These are phyloP conservation scores for Botryobasidium botryosum DNA, from an alignment of 768 basidiomycete genomes.

Conservation along the genomic window DNA sequence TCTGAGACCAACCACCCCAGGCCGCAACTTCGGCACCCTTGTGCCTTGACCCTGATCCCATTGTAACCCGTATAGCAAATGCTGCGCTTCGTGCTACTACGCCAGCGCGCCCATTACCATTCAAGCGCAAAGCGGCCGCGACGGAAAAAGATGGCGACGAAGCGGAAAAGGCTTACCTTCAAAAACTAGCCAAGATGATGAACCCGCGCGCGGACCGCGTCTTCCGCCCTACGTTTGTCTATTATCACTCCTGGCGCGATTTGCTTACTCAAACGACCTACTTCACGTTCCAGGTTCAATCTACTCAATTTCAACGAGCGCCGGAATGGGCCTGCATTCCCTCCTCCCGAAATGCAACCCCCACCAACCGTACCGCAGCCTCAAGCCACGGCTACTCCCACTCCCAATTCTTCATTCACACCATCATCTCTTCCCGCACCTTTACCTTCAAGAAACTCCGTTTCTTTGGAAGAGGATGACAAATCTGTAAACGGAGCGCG, in stretches of 20 bases:
- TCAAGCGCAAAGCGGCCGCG: conserved; percentile 59
- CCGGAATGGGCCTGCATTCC: neutral
- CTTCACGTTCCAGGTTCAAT: neutral
- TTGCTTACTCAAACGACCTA: neutral
- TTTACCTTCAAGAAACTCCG: too few relatives aligned
- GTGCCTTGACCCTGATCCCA: conserved; percentile 65
- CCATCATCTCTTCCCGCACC: too few relatives aligned
- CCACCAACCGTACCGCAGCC: neutral
- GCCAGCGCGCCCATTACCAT: conserved; percentile 50
- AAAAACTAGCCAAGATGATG: conserved; percentile 69
- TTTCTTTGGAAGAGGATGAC: too few relatives aligned
- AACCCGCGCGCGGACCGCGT: conserved; percentile 26
- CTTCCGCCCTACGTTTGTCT: neutral
- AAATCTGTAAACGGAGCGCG: too few relatives aligned
- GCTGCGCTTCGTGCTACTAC: conserved; percentile 54
- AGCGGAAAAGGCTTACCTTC: conserved; percentile 49
- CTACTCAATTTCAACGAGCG: neutral
- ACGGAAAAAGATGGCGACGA: conserved; percentile 64
- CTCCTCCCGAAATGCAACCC: neutral
- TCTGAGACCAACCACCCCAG: conserved; percentile 22
- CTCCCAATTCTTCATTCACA: too few relatives aligned
- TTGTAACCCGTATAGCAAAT: conserved; percentile 60
- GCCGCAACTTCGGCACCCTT: conserved; percentile 57
- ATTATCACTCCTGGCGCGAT: neutral
- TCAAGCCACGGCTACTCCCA: neutral